Evolutionary conservation across 805 yeast genomes (phyloP), one percentile per base, ranked within the genome.

Genomic region (Starmerella sirachaensis): DNA sequence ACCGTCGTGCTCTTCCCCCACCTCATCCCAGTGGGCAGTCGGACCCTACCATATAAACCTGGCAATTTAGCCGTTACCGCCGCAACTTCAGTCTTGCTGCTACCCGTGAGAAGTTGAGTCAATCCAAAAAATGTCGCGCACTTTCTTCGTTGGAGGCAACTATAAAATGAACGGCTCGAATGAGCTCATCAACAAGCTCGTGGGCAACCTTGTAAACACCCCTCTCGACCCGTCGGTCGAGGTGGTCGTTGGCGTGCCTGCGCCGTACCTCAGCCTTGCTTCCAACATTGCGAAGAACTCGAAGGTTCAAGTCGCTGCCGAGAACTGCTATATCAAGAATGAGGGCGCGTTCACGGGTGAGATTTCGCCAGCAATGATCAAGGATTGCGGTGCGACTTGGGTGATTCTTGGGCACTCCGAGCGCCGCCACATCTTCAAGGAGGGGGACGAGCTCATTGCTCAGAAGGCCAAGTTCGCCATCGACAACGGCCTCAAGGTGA

Each of bases 291-390:
- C 70, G 58, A 79, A 76, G 63, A 56, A 62, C 44, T 59, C 75
- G 48, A 80, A 76, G 52, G 84, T 91, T 41, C 68, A 72, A 45
- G 72, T 91, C 40, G 78, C 88, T 60, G 94, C 93, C 46, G 98
- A 91, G 71, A 88, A 91, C 67, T 74, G 84, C 48, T 88, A 74
- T 66, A 65, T 69, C 61, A 84, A 84, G 74, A 76, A 75, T 49
- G 72, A 86, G 40, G 98, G 98, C 69, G 98, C 98, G 48, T 91
- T 61, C 82, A 91, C 98, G 48, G 98, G 98, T 64, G 98, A 91
- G 70, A 75, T 80, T 60, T 78, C 94, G 35, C 91, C 93, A 38
- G 75, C 71, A 45, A 81, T 83, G 66, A 64, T 88, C 60, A 78
- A 81, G 70, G 98, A 91, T 61, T 72, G 80, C 56, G 93, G 93